Conservation (phyloP, 257 asterid genomes). For the Gentiana straminea region DNA sequence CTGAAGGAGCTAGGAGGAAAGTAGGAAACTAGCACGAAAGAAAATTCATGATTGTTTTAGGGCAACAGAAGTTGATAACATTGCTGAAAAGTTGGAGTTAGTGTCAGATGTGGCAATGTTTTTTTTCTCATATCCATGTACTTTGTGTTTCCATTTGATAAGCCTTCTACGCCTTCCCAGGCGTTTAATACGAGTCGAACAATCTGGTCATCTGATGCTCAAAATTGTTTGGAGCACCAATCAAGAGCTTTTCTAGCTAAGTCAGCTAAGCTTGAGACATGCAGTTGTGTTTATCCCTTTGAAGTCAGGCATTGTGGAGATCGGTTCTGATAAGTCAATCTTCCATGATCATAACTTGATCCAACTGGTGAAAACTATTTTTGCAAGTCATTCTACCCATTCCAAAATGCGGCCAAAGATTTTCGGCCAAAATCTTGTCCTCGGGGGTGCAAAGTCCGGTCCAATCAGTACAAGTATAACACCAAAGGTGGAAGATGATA, state of each 20-base stretch:
- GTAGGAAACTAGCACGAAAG: slow-evolving; percentile 52
- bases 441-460: slow-evolving; percentile 57
- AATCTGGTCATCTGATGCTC: slow-evolving; percentile 62
- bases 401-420: slow-evolving; percentile 43
- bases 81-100: slow-evolving; percentile 54
- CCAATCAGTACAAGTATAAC: slow-evolving; percentile 68
- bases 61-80: slow-evolving; percentile 56
- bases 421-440: slow-evolving; percentile 72
- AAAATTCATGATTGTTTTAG: slow-evolving; percentile 71
- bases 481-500: slow-evolving; percentile 53
- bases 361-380: slow-evolving; percentile 42
- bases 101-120: slow-evolving; percentile 77
- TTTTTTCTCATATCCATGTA: slow-evolving; percentile 69
- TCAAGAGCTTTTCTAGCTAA: slow-evolving; percentile 66
- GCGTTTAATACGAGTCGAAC: slow-evolving; percentile 77
- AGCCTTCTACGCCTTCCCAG: slow-evolving; percentile 89
- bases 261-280: slow-evolving; percentile 46
- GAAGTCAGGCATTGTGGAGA: slow-evolving; percentile 82
- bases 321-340: slow-evolving; percentile 54
- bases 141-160: slow-evolving; percentile 80
- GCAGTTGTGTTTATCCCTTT: slow-evolving; percentile 50
- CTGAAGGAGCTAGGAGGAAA: slow-evolving; percentile 39
- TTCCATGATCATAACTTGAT: slow-evolving; percentile 47
- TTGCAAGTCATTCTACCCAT: slow-evolving; percentile 19
- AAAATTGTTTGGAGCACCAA: slow-evolving; percentile 49